Evolutionary conservation across 192 early-diverging fungal genomes (phyloP).

Genomic region (Umbelopsis sp.): DNA sequence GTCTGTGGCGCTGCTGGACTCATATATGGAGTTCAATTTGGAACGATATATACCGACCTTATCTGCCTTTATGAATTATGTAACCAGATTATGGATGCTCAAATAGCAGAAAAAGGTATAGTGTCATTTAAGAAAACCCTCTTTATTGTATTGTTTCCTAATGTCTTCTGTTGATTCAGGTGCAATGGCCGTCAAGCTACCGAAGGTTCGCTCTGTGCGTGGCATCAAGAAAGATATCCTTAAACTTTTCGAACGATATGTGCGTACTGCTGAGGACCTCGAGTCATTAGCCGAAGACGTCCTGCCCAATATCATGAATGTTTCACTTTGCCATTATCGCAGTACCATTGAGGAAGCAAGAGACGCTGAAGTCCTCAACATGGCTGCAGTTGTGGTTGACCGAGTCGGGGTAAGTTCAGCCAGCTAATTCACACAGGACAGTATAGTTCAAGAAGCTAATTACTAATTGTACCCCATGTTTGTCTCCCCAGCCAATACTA

Average conservation of each 20-base stretch:
- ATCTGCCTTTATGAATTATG: slow-evolving; percentile 89
- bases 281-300: slow-evolving; percentile 75
- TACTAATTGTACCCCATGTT: not conserved
- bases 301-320: slow-evolving; percentile 88
- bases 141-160: not conserved
- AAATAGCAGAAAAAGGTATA: slow-evolving; percentile 68
- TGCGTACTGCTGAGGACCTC: slow-evolving; percentile 86
- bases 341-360: slow-evolving; percentile 84
- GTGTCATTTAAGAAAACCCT: not conserved
- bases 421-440: too few relatives aligned
- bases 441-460: too few relatives aligned
- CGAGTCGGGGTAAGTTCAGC: slow-evolving; percentile 75
- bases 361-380: slow-evolving; percentile 94
- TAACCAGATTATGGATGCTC: slow-evolving; percentile 78
- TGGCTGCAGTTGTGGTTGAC: slow-evolving; percentile 84
- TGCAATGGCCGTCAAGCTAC: slow-evolving; percentile 88
- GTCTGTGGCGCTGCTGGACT: slow-evolving; percentile 23
- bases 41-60: slow-evolving; percentile 87
- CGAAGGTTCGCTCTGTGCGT: slow-evolving; percentile 87
- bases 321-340: slow-evolving; percentile 87
- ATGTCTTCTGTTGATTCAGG: slow-evolving; percentile 41
- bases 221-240: slow-evolving; percentile 97
- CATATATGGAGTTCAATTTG: slow-evolving; percentile 28
- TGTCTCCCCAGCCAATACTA: slow-evolving; percentile 45
- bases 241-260: slow-evolving; percentile 88